Conservation (phyloP, 768 basidiomycete species). For the Punctularia strigosozonata region DNA sequence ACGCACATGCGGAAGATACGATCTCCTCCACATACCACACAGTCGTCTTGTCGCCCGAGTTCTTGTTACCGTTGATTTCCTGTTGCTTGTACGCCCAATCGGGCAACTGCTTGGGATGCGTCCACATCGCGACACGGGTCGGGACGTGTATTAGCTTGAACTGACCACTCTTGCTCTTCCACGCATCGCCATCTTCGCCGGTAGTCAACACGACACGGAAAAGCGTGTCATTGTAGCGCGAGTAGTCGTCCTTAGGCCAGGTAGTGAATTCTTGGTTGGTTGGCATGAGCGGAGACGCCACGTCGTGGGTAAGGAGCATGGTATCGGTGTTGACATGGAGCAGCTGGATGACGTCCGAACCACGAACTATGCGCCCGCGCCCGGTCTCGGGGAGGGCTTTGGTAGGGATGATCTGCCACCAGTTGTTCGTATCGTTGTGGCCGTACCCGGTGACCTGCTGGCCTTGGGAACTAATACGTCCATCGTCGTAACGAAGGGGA, state of each 20-base stretch:
- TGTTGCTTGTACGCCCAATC: conserved; percentile 98
- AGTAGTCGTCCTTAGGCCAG: conserved; percentile 66
- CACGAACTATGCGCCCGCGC: conserved; percentile 83
- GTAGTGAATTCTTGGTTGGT: conserved; percentile 99
- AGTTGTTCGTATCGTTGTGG: conserved; percentile 89
- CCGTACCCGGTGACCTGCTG: conserved; percentile 96
- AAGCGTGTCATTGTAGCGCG: conserved; percentile 78
- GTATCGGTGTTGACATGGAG: conserved; percentile 80
- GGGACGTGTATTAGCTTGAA: conserved; percentile 84
- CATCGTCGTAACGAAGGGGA: conserved; percentile 90
- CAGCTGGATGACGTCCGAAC: conserved; percentile 82
- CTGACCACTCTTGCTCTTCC: conserved; percentile 90
- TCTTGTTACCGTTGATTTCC: conserved; percentile 97
- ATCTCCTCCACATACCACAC: conserved; percentile 88
- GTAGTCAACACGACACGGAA: conserved; percentile 71
- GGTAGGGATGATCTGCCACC: conserved; percentile 93
- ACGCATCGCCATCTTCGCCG: conserved; percentile 65
- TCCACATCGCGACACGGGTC: conserved; percentile 92
- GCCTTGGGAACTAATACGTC: conserved; percentile 89
- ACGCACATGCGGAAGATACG: conserved; percentile 58
- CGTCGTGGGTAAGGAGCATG: conserved; percentile 87
- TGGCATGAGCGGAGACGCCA: conserved; percentile 92
- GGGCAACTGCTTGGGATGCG: conserved; percentile 71
- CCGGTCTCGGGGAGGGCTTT: conserved; percentile 91
- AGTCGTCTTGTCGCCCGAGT: conserved; percentile 65